Evolutionary conservation across 2,329 filamentous ascomycete genomes (phyloP).

Genomic region (Ophiosphaerella herpotricha): DNA sequence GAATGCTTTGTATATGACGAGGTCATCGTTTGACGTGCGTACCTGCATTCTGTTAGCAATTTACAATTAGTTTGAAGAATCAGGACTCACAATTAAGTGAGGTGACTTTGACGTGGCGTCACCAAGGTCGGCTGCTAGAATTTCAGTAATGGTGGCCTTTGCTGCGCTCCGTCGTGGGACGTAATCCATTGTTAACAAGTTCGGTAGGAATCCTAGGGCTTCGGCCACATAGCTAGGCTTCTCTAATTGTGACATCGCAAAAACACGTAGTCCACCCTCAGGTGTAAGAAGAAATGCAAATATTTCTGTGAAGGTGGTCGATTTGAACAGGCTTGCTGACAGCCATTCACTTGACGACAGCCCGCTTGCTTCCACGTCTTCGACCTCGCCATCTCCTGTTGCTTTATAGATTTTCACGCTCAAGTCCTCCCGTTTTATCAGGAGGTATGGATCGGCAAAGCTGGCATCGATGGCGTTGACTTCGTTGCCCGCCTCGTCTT

Average conservation of each 20-base stretch:
- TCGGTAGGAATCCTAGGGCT: slow-evolving; percentile 76
- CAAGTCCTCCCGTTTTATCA: slow-evolving; percentile 82
- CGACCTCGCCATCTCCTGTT: slow-evolving; percentile 80
- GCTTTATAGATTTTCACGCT: slow-evolving; percentile 80
- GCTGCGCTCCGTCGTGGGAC: slow-evolving; percentile 70
- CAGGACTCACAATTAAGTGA: slow-evolving; percentile 73
- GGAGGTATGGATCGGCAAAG: slow-evolving; percentile 83
- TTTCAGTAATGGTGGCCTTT: slow-evolving; percentile 76
- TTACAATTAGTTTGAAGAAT: not conserved
- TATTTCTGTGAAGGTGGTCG: slow-evolving; percentile 61
- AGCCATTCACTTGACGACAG: slow-evolving; percentile 72
- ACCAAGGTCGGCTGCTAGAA: slow-evolving; percentile 83
- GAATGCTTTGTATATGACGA: slow-evolving; percentile 86
- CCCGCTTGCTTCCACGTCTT: slow-evolving; percentile 72
- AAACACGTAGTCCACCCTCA: slow-evolving; percentile 77
- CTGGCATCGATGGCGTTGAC: slow-evolving; percentile 78
- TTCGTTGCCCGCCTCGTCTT: slow-evolving; percentile 79
- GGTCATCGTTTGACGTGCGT: slow-evolving; percentile 77
- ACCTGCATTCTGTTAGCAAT: slow-evolving; percentile 55
- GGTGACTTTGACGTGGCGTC: slow-evolving; percentile 72
- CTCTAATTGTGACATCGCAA: slow-evolving; percentile 73
- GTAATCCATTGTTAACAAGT: slow-evolving; percentile 73
- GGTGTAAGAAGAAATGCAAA: slow-evolving; percentile 78
- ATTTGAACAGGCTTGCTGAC: slow-evolving; percentile 81
- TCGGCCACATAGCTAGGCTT: slow-evolving; percentile 75